phyloP scores from a whole-genome alignment of 306 rosid genomes.

The Castanea mollissima region DNA sequence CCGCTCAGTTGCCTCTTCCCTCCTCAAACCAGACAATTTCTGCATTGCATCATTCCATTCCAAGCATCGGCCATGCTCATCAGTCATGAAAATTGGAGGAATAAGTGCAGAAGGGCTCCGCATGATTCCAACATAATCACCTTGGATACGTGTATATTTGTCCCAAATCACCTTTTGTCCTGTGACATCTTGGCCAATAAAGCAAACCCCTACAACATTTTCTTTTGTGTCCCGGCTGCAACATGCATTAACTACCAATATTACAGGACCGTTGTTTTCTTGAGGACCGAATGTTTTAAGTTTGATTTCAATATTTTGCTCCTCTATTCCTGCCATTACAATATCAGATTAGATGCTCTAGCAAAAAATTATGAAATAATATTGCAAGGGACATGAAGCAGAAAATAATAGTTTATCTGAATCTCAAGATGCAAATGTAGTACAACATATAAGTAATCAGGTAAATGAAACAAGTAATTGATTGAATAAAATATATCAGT shows the following conservation, averaged over 20 bases:
- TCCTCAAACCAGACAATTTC: conserved; percentile 38
- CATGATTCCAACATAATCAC: conserved; percentile 44
- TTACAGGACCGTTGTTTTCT: conserved; percentile 26
- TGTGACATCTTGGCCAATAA: conserved; percentile 43
- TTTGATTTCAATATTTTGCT: conserved; percentile 39
- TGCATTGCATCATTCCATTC: conserved; percentile 51
- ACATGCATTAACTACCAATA: conserved; percentile 41
- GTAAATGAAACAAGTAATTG: not conserved
- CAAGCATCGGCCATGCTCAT: conserved; percentile 37
- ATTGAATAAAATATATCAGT: not conserved
- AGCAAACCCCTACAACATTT: conserved; percentile 39
- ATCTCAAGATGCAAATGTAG: not conserved
- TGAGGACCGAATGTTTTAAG: conserved; percentile 33
- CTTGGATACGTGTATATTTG: conserved; percentile 43
- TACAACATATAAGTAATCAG: not conserved
- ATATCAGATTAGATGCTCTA: not conserved
- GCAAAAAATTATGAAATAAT: not conserved
- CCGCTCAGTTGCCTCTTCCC: conserved; percentile 35
- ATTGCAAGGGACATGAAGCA: not conserved
- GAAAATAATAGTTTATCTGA: not conserved
- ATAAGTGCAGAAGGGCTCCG: conserved; percentile 41
- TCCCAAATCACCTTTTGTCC: conserved; percentile 30
- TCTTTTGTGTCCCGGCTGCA: conserved; percentile 40
- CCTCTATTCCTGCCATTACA: conserved; percentile 33
- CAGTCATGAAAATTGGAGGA: conserved; percentile 48